phyloP scores from a whole-genome alignment of 345 rosid genomes.

The Arabidopsis thaliana region TAIR10.1 NC_003074.8:17856501-17857000 shows the following conservation, averaged over 20 bases:
- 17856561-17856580: neutral
- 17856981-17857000: no score
- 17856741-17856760: neutral
- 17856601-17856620: neutral
- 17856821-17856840: conserved; percentile 93
- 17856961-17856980: no score
- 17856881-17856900: no score
- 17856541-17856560: neutral
- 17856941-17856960: no score
- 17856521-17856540: neutral
- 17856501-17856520: neutral
- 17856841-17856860: conserved; percentile 75
- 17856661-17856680: neutral
- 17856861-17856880: conserved; percentile 89
- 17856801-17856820: neutral
- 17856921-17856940: no score
- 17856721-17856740: no score
- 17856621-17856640: neutral
- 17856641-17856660: neutral
- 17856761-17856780: no score
- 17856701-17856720: no score
- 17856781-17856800: neutral
- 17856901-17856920: no score
- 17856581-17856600: neutral
- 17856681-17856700: neutral